Evolutionary conservation across 129 eudicot genomes (phyloP), one percentile per base, ranked within the genome.

Genomic region (carrot (Daucus carota)): DNA sequence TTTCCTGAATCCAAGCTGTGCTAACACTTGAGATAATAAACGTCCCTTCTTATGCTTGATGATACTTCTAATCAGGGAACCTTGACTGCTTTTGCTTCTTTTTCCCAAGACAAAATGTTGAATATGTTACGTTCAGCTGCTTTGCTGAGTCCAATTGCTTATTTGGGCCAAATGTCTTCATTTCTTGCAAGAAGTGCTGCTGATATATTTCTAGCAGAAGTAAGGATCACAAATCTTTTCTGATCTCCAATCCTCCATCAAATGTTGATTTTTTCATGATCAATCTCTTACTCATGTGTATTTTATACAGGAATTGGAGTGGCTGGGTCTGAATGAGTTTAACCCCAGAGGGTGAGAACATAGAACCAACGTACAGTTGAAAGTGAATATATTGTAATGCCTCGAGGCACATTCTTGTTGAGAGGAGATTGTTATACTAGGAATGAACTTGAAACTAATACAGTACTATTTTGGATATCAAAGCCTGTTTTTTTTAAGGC

Each of bases 91-190:
- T 83, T 94, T 68, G 91, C 89, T 14, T 91, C 97, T 5, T 89
- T 94, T 77, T 91, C 97, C 34, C 73, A 83, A 86, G 77, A 80
- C 60, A 79, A 86, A 68, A 78, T 87, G 31, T 36, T 87, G 76
- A 75, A n/a, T 83, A 86, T 78, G 87, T 76, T 91, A 74, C 87
- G 89, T 83, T 91, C 96, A 67, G 97, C 94, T 18, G 97, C 85
- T 63, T 79, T 94, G 76, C 85, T 94, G 6, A 84, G 96, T 85
- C 99, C 99, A 13, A 85, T 91, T 17, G 97, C 97, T 42, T 94
- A 91, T 75, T 41, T 94, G 83, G 96, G 92, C 3, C 87, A 90
- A 42, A 82, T 91, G 82, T 77, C 89, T 2, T 87, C 99, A 17
- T 70, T 73, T 69, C 90, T 91, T 13, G 93, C 85, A 4, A 86